Conservation (phyloP, 2,329 filamentous ascomycete species). For the Exophiala oligosperma region DNA sequence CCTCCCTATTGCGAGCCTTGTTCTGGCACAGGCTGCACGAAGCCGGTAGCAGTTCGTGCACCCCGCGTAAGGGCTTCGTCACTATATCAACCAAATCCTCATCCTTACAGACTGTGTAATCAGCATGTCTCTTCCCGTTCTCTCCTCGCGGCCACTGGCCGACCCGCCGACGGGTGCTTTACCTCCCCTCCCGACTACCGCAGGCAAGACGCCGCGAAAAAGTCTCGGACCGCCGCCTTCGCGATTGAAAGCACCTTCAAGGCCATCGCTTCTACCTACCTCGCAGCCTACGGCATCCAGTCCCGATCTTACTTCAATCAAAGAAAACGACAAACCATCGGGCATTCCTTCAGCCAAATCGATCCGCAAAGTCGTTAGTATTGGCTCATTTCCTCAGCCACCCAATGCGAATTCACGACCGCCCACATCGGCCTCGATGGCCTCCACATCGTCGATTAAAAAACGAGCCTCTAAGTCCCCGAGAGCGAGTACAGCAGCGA, state of each 20-base stretch:
- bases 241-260: constrained; percentile 45
- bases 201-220: constrained; percentile 67
- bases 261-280: constrained; percentile 48
- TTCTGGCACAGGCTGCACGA: neutral
- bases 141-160: constrained; percentile 54
- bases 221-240: constrained; percentile 49
- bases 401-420: constrained; percentile 66
- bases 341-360: constrained; percentile 60
- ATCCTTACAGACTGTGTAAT: constrained; percentile 2
- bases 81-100: constrained; percentile 1
- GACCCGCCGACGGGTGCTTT: constrained; percentile 71
- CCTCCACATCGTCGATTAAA: constrained; percentile 36
- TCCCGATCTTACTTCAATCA: constrained; percentile 56
- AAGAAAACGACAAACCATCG: constrained; percentile 52
- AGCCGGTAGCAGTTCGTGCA: neutral
- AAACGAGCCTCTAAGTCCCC: constrained; percentile 52
- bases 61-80: constrained; percentile 10
- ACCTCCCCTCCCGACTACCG: constrained; percentile 64
- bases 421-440: constrained; percentile 57
- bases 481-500: constrained; percentile 55
- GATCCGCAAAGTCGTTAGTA: constrained; percentile 85
- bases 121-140: constrained; percentile 25
- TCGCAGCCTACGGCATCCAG: constrained; percentile 53
- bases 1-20: neutral
- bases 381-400: constrained; percentile 89